phyloP scores from a whole-genome alignment of 2,329 filamentous ascomycete genomes.

The Lachnellula cervina region DNA sequence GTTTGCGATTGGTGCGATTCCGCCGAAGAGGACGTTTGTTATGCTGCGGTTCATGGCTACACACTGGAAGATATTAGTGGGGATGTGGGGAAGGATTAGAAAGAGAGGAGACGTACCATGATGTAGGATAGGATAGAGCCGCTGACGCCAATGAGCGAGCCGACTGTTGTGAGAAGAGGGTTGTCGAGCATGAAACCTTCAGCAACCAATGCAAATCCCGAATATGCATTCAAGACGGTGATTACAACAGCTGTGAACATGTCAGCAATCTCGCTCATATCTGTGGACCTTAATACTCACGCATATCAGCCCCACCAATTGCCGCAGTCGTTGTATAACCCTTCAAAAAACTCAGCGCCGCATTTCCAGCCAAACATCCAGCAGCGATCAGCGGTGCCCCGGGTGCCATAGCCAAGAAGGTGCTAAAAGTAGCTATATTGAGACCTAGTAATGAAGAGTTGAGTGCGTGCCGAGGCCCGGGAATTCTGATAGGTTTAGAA shows the following conservation, averaged over 20 bases:
- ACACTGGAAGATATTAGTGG: slow-evolving; percentile 47
- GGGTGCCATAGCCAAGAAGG: slow-evolving; percentile 76
- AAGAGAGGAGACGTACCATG: slow-evolving; percentile 37
- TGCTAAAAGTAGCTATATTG: slow-evolving; percentile 78
- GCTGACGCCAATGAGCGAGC: slow-evolving; percentile 81
- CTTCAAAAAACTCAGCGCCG: slow-evolving; percentile 74
- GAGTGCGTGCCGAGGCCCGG: slow-evolving; percentile 65
- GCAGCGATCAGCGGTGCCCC: slow-evolving; percentile 75
- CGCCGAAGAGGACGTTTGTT: slow-evolving; percentile 86
- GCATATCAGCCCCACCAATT: slow-evolving; percentile 93
- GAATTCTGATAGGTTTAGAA: slow-evolving; percentile 67
- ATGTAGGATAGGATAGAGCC: slow-evolving; percentile 87
- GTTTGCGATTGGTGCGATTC: slow-evolving; percentile 60
- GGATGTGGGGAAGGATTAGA: background rate
- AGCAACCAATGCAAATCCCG: slow-evolving; percentile 82
- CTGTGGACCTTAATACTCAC: slow-evolving; percentile 31
- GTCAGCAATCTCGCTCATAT: slow-evolving; percentile 15
- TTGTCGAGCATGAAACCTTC: slow-evolving; percentile 93
- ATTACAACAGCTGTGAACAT: slow-evolving; percentile 65
- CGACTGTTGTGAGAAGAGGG: slow-evolving; percentile 76
- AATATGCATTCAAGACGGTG: slow-evolving; percentile 86
- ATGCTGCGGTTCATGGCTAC: slow-evolving; percentile 88
- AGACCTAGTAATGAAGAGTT: slow-evolving; percentile 70
- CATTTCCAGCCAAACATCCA: slow-evolving; percentile 70
- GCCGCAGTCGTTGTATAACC: slow-evolving; percentile 84